Evolutionary conservation across 495 filamentous ascomycete genomes (phyloP).

Genomic region (Trichodelitschia bisporula): DNA sequence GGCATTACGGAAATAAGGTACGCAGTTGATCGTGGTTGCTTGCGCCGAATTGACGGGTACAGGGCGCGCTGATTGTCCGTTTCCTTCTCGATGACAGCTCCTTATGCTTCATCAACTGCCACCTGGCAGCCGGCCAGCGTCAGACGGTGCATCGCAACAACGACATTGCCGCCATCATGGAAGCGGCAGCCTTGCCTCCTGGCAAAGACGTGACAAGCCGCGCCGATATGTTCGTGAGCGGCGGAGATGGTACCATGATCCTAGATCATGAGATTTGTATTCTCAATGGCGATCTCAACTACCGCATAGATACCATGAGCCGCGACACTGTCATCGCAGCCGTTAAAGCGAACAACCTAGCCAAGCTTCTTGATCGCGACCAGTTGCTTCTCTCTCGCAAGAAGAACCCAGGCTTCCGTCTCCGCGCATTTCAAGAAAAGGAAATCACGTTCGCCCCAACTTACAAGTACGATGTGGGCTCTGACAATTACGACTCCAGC

Average conservation of each 20-base stretch:
- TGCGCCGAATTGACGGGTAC: too few relatives aligned
- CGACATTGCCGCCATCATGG: conserved; percentile 76
- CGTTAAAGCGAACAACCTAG: conserved; percentile 50
- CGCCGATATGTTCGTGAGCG: conserved; percentile 57
- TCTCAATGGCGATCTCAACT: conserved; percentile 89
- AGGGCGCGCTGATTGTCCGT: conserved; percentile 75
- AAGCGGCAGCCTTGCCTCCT: conserved; percentile 32
- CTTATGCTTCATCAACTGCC: conserved; percentile 90
- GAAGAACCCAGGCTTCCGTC: conserved; percentile 67
- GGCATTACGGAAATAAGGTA: conserved; percentile 82
- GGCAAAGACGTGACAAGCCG: conserved; percentile 32
- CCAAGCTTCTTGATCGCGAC: conserved; percentile 84
- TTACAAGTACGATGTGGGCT: conserved; percentile 75
- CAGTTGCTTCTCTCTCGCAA: conserved; percentile 69
- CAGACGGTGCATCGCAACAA: conserved; percentile 79
- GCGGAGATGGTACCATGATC: conserved; percentile 88
- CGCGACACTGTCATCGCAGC: conserved; percentile 74
- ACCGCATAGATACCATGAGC: conserved; percentile 92
- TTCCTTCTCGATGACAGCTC: conserved; percentile 82
- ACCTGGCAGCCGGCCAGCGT: conserved; percentile 82
- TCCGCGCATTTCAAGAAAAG: conserved; percentile 65
- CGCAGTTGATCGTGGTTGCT: conserved; percentile 7
- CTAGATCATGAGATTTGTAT: conserved; percentile 93
- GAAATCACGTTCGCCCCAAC: conserved; percentile 83
- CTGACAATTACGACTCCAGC: conserved; percentile 75